Evolutionary conservation across 2,329 filamentous ascomycete genomes (phyloP).

Genomic region (Sporothrix euskadiensis): DNA sequence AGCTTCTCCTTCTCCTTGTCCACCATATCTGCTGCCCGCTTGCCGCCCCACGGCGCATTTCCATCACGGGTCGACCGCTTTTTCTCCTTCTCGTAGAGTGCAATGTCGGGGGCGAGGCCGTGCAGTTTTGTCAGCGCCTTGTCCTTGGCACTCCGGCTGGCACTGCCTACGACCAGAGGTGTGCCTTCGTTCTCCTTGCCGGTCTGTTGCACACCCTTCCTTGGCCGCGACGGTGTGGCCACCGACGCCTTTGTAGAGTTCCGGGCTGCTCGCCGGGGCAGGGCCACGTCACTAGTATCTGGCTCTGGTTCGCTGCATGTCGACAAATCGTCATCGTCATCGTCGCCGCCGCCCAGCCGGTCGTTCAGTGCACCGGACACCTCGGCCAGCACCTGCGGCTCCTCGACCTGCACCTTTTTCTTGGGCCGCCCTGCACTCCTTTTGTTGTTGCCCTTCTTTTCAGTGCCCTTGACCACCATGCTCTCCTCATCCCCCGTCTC

Average conservation of each 20-base stretch:
- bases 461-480: constrained; percentile 46
- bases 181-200: constrained; percentile 80
- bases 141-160: constrained; percentile 83
- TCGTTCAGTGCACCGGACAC: constrained; percentile 11
- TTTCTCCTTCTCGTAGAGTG: constrained; percentile 88
- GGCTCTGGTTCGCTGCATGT: constrained; percentile 29
- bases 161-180: constrained; percentile 65
- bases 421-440: constrained; percentile 32
- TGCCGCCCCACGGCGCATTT: constrained; percentile 60
- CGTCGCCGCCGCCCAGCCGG: constrained; percentile 18
- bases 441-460: constrained; percentile 43
- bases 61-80: constrained; percentile 64
- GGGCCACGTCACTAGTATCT: background rate
- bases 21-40: constrained; percentile 59
- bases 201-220: constrained; percentile 39
- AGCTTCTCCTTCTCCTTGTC: constrained; percentile 59
- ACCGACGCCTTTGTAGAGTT: constrained; percentile 38
- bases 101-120: constrained; percentile 78
- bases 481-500: constrained; percentile 48
- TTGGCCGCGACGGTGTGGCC: constrained; percentile 42
- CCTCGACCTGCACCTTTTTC: constrained; percentile 13
- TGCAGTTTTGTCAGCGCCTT: constrained; percentile 78
- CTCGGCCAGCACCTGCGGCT: constrained; percentile 22
- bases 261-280: constrained; percentile 20
- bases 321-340: constrained; percentile 27